Evolutionary conservation across 495 filamentous ascomycete species (phyloP).

Genomic region (Talaromyces thailandensis): DNA sequence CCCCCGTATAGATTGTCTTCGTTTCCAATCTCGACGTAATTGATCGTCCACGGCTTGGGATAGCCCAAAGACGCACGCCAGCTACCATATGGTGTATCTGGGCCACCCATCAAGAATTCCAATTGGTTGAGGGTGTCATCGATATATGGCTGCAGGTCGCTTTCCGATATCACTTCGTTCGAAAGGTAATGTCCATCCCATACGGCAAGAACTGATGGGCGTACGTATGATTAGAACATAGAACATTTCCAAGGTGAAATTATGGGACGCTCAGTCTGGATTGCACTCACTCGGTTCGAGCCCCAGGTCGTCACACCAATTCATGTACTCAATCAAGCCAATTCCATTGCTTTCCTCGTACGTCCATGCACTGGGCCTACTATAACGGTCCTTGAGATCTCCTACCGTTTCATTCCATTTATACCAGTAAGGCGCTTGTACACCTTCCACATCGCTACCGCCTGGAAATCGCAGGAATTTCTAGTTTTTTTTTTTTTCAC

Average conservation of each 20-base stretch:
- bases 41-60: constrained; percentile 36
- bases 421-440: constrained; percentile 44
- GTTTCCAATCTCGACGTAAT: constrained; percentile 46
- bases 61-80: constrained; percentile 38
- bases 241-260: too few species aligned
- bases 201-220: constrained; percentile 44
- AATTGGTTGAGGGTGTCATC: constrained; percentile 56
- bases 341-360: constrained; percentile 56
- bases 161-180: constrained; percentile 22
- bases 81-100: constrained; percentile 27
- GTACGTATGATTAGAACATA: background rate
- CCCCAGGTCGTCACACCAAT: constrained; percentile 1
- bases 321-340: constrained; percentile 20
- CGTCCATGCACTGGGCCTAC: constrained; percentile 50
- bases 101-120: constrained; percentile 24
- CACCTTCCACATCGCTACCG: constrained; percentile 59
- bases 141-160: constrained; percentile 32
- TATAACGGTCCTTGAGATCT: constrained; percentile 51
- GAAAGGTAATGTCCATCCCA: constrained; percentile 58
- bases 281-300: background rate
- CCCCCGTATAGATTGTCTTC: constrained; percentile 42
- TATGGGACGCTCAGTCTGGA: background rate
- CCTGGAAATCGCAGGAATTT: constrained; percentile 56
- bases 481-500: background rate
- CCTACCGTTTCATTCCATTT: constrained; percentile 64